Conservation (phyloP, 148 eudicot species). For the Nepenthes gracilis region DNA sequence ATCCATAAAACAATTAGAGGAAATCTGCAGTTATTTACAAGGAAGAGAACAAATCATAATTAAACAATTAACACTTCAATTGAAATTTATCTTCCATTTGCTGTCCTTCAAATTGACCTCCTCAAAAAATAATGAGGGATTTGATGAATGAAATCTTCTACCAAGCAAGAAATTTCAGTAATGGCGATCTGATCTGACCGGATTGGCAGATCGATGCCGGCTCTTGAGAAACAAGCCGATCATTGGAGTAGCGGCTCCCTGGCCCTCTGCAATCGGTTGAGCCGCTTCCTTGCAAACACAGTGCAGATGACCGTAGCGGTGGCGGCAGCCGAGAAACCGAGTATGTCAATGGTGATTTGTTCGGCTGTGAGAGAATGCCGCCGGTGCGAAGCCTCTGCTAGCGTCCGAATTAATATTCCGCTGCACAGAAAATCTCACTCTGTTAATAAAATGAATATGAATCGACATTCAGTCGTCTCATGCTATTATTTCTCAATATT, state of each 20-base stretch:
- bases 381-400: constrained; percentile 5
- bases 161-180: too few relatives aligned
- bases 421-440: not conserved
- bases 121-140: too few relatives aligned
- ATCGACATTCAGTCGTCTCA: not conserved
- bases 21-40: too few relatives aligned
- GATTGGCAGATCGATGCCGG: too few relatives aligned
- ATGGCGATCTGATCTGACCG: too few relatives aligned
- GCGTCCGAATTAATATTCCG: constrained; percentile 8
- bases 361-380: constrained; percentile 4
- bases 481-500: not conserved
- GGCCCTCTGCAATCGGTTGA: constrained; percentile 8
- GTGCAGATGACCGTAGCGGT: constrained; percentile 5
- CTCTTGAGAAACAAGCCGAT: not conserved
- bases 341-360: constrained; percentile 2
- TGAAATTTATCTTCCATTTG: too few relatives aligned
- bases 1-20: too few relatives aligned
- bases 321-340: constrained; percentile 1
- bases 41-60: too few relatives aligned
- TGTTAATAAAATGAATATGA: not conserved
- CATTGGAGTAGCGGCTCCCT: constrained; percentile 7
- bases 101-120: too few relatives aligned
- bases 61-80: too few relatives aligned
- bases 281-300: constrained; percentile 4
- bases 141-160: too few relatives aligned